Percentiles rank a stretch among this genome's conserved stretches.
Evolutionary conservation across 192 early-diverging fungal species (phyloP).

Genomic region (Coemansia sp.): DNA sequence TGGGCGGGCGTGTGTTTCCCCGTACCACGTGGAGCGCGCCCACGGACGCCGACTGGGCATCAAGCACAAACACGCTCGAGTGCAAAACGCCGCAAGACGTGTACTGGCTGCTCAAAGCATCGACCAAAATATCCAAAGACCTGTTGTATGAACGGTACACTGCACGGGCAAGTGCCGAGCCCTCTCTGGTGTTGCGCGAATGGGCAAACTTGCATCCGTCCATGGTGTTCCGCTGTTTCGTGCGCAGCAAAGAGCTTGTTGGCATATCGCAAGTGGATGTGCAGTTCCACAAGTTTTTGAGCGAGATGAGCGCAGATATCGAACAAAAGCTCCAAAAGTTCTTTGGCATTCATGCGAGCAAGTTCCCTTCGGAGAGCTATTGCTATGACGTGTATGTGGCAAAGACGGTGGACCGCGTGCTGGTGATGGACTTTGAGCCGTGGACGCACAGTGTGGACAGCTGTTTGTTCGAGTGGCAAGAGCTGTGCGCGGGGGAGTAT

Average conservation of each 20-base stretch:
- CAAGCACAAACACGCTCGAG: slow-evolving; percentile 71
- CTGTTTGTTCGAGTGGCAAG: slow-evolving; percentile 81
- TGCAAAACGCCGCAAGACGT: slow-evolving; percentile 80
- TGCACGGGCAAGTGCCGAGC: slow-evolving; percentile 28
- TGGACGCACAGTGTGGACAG: slow-evolving; percentile 77
- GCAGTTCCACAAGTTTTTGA: slow-evolving; percentile 80
- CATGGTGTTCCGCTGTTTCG: slow-evolving; percentile 97
- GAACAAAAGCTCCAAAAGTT: slow-evolving; percentile 61
- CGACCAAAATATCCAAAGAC: slow-evolving; percentile 89
- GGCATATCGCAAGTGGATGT: slow-evolving; percentile 87
- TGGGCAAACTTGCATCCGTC: slow-evolving; percentile 89
- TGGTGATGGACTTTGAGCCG: slow-evolving; percentile 91
- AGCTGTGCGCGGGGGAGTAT: slow-evolving; percentile 30
- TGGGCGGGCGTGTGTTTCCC: slow-evolving; percentile 85
- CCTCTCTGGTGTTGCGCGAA: slow-evolving; percentile 80
- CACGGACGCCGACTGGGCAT: slow-evolving; percentile 91
- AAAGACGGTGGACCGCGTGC: slow-evolving; percentile 59
- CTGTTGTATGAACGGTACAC: slow-evolving; percentile 71
- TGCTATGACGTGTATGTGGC: slow-evolving; percentile 90
- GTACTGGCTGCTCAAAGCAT: slow-evolving; percentile 85
- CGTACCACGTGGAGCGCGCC: slow-evolving; percentile 97
- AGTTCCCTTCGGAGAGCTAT: slow-evolving; percentile 68
- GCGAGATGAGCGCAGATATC: slow-evolving; percentile 59
- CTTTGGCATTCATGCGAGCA: slow-evolving; percentile 62
- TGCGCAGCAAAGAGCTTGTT: slow-evolving; percentile 64